Evolutionary conservation across 2,329 filamentous ascomycete genomes (phyloP).

Genomic region (Colletotrichum lentis): DNA sequence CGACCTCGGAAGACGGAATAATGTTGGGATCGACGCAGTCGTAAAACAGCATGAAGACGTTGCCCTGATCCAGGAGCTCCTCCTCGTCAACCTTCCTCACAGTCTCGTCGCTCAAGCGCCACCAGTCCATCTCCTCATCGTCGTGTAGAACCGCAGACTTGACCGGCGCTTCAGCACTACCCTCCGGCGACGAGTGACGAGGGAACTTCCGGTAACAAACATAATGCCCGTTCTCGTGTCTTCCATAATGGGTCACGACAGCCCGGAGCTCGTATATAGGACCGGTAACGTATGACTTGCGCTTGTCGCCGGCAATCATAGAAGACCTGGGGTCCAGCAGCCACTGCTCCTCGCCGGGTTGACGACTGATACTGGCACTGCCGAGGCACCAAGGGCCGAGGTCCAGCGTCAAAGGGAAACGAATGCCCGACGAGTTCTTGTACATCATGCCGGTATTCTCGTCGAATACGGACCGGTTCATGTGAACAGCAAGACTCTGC

Average conservation of each 20-base stretch:
- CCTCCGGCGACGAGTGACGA: conserved; percentile 39
- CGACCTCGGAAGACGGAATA: conserved; percentile 50
- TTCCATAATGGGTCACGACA: conserved; percentile 86
- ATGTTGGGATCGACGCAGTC: conserved; percentile 71
- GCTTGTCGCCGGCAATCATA: conserved; percentile 71
- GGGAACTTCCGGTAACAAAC: conserved; percentile 85
- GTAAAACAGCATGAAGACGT: conserved; percentile 98
- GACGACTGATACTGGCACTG: conserved; percentile 51
- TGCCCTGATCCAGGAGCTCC: conserved; percentile 76
- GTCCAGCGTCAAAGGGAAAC: conserved; percentile 78
- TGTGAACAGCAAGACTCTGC: conserved; percentile 81
- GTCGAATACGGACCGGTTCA: conserved; percentile 92
- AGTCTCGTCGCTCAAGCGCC: conserved; percentile 88
- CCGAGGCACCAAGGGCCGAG: conserved; percentile 87
- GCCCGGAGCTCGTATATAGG: conserved; percentile 80
- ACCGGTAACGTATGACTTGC: conserved; percentile 61
- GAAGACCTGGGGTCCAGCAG: conserved; percentile 71
- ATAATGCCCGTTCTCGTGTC: conserved; percentile 96
- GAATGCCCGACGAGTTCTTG: conserved; percentile 84
- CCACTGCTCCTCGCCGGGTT: conserved; percentile 69
- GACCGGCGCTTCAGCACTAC: conserved; percentile 36
- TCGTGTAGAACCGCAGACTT: conserved; percentile 13
- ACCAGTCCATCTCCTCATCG: conserved; percentile 71
- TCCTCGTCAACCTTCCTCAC: conserved; percentile 78
- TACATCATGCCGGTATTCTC: conserved; percentile 79